Base-by-base conservation (phyloP, 352 stramenopile species). In the Pythium phragmiticola region DNA sequence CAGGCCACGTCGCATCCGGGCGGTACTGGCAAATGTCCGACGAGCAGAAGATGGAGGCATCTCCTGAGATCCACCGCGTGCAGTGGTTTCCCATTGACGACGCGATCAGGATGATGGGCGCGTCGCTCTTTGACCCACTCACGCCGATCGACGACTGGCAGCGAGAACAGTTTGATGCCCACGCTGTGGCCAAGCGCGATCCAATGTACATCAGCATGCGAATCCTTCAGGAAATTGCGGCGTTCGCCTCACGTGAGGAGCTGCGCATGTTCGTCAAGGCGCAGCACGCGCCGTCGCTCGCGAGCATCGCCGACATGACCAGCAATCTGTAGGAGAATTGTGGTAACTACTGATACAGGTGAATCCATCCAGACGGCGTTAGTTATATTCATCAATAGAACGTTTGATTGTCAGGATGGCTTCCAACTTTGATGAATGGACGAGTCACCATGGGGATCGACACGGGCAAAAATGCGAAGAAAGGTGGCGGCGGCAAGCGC, bases 171-270 rank as follows among this genome's bases (percentile, higher is more conserved):
- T 85, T 85, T 54, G 63, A 69, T 13, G 16, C 19, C 11, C 73
- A 85, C 59, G 59, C 65, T 30, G 57, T 85, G 2, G 33, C 46
- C 7, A 68, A 68, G 54, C 76, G 76, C 14, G 76, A 85, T 50
- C 74, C 76, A 6, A 85, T 85, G 76, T 85, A 76, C 61, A 80
- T 82, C 39, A 80, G 66, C 45, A 76, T 80, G 72, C 69, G 54
- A 19, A 72, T 81, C 59, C 64, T 85, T 21, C 58, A 72, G 47
- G 65, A 81, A 21, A 71, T 85, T 39, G 70, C 63, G 3, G 55
- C 59, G 23, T 73, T 77, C 37, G 50, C 60, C 12, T 63, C 68
- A n/a, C 28, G 42, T 8, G 66, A 62, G 41, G 37, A 57, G 28
- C 45, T 74, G 63, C 60, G 70, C 45, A 43, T 60, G 34, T 54